Percentiles rank a stretch among this genome's conserved stretches.
Evolutionary conservation across 1,284 basidiomycete genomes (phyloP).

Genomic region (Melampsora americana): DNA sequence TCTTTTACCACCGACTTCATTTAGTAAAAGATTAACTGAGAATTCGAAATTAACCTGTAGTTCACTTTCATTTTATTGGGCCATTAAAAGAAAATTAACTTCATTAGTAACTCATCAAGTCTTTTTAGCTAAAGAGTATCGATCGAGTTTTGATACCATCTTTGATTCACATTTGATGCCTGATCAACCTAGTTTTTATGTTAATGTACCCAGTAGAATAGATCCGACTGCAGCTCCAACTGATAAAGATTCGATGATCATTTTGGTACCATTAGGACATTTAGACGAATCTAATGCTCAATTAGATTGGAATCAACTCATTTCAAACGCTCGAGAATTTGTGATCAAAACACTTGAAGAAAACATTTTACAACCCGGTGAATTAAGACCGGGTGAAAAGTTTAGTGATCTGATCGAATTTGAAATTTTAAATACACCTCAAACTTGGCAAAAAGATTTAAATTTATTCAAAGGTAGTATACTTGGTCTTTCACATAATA

Average conservation of each 20-base stretch:
- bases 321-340: constrained; percentile 48
- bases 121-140: constrained; percentile 54
- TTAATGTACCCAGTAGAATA: constrained; percentile 59
- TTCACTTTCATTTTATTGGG: constrained; percentile 61
- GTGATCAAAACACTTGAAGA: constrained; percentile 48
- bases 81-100: constrained; percentile 56
- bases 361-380: constrained; percentile 45
- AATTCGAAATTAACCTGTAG: constrained; percentile 57
- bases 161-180: constrained; percentile 59
- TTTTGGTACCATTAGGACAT: constrained; percentile 56
- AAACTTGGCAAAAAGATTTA: constrained; percentile 55
- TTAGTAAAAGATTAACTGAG: constrained; percentile 50
- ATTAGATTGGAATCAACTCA: constrained; percentile 50
- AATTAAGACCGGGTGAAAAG: constrained; percentile 38
- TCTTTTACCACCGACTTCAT: constrained; percentile 55
- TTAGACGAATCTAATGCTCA: constrained; percentile 42
- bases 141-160: constrained; percentile 58
- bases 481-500: constrained; percentile 54
- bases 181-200: constrained; percentile 60
- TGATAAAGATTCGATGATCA: constrained; percentile 55
- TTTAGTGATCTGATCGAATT: constrained; percentile 48
- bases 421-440: constrained; percentile 52
- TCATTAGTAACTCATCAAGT: constrained; percentile 59
- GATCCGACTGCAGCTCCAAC: constrained; percentile 54
- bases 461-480: constrained; percentile 56